Base-by-base conservation (phyloP, 345 rosid genomes). In the Brassica rapa region DNA sequence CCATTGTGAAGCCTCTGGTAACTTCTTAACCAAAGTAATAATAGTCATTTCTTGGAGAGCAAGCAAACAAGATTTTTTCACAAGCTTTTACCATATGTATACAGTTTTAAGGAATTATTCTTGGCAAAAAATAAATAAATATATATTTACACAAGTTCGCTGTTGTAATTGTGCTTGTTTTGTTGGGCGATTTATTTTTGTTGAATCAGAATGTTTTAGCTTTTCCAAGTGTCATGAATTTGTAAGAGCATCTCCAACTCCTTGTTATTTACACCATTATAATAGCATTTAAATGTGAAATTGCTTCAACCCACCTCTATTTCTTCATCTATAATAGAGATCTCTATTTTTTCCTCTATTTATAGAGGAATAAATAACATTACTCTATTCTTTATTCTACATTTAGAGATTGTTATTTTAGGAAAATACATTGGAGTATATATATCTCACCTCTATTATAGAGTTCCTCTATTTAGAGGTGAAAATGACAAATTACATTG, bases 1-100 rank as follows among this genome's bases (percentile, higher is more conserved):
- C 62, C 37, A 23, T 27, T 67, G 21, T 60, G 62, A 79, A 79
- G 46, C 64, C 29, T 73, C 15, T 49, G 74, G 39, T 72, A 67
- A 72, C 15, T 16, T n/a, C 56, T 51, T 51, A 43, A 49, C 73
- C 5, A 43, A 78, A 6, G 10, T 65, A 19, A 70, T 64, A 24
- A 63, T 37, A 64, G 6, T 8, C 66, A 64, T 65, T 78, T 29
- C 77, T 57, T 72, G 73, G 37, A 61, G 14, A 15, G 43, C 66
- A 77, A 72, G 69, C 41, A 77, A 78, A 39, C 23, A 67, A 62
- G 43, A 2, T 29, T 41, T 9, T 32, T 71, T 33, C 75, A 35
- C 12, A 63, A 51, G 27, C 27, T 57, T 41, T 43, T 60, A 29
- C 56, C 49, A 46, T 66, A 43, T 78, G 68, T 64, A 57, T 55